These are phyloP conservation scores for Hypoxylon sp. DNA, from an alignment of 2,329 filamentous ascomycete species.

Conservation along the genomic window DNA sequence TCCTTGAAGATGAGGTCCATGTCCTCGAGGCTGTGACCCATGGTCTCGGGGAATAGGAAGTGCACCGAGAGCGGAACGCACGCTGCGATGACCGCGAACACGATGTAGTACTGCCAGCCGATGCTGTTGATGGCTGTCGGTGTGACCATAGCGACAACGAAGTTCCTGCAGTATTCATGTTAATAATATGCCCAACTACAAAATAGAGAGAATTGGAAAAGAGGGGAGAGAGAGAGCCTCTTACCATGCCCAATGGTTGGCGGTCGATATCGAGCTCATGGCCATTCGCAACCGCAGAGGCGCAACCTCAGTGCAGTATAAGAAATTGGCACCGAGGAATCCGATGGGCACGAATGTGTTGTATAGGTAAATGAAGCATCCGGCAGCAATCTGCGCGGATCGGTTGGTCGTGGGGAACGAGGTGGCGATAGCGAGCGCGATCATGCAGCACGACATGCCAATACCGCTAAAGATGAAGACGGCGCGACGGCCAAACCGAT, in stretches of 20 bases:
- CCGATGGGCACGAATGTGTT: constrained; percentile 68
- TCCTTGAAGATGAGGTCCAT: constrained; percentile 55
- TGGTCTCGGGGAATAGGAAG: constrained; percentile 59
- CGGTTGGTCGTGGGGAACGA: constrained; percentile 57
- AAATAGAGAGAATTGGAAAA: too few species aligned
- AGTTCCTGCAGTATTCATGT: constrained; percentile 46
- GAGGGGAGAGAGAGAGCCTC: too few species aligned
- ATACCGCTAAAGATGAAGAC: constrained; percentile 61
- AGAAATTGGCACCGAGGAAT: constrained; percentile 66
- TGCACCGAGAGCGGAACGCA: constrained; percentile 56
- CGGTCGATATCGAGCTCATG: constrained; percentile 65
- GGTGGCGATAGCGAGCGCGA: constrained; percentile 60
- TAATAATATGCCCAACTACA: background rate
- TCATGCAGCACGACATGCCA: constrained; percentile 65
- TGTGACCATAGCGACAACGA: constrained; percentile 55
- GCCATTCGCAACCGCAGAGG: constrained; percentile 60
- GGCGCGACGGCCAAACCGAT: constrained; percentile 58
- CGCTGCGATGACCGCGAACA: constrained; percentile 57
- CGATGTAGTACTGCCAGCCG: constrained; percentile 60
- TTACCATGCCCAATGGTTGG: constrained; percentile 61
- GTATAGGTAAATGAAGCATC: constrained; percentile 66
- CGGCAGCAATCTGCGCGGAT: constrained; percentile 59
- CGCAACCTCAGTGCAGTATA: constrained; percentile 67
- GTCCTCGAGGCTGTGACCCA: constrained; percentile 58
- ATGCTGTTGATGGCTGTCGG: constrained; percentile 60